Evolutionary conservation across 2,329 filamentous ascomycete genomes (phyloP), one percentile per base, ranked within the genome.

Genomic region (Pseudovirgaria hyperparasitica): DNA sequence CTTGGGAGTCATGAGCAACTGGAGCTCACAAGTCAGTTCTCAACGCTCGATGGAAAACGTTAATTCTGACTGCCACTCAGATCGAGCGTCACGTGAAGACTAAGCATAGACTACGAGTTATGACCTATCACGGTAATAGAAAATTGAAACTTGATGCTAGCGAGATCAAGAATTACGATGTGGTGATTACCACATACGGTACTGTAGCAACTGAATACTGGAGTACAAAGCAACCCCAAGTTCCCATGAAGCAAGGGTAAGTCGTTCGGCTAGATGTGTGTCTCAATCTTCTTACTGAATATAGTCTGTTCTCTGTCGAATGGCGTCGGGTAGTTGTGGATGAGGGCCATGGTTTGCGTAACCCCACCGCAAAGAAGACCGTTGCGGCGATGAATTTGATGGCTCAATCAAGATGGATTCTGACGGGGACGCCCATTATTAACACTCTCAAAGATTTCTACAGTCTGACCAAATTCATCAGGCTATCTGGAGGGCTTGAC

Each of bases 1-100:
- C 1, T 68, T 92, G 5, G 77, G 76, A 27, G 82, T 92, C 12
- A 86, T 92, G 79, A 85, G 77, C 44, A 92, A 92, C 41, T 93
- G 85, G 85, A 72, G 71, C 40, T 72, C 77, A 28, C 84, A 92
- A 50, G 23, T 24, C 15, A 12, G 29, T 18, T 13, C 6, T 12
- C 16, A 11, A 11, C 16, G 9, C 6, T 3, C 16, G 3, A 10
- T 26, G 9, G 9, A n/a, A 11, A 10, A 6, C 10, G 5, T 10
- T 17, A 6, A 13, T 9, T 5, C 17, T 30, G n/a, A 16, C 12
- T 9, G 5, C 13, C 3, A 2, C 10, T n/a, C 17, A 32, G 29
- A 80, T 87, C 28, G 61, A 70, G 35, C 65, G 68, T 19, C 85
- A 93, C 43, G 67, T 87, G 23, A 66, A 72, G 19, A 50, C 63